Conservation (phyloP, 1,139 yeast species). For the Meyerozyma carpophila region DNA sequence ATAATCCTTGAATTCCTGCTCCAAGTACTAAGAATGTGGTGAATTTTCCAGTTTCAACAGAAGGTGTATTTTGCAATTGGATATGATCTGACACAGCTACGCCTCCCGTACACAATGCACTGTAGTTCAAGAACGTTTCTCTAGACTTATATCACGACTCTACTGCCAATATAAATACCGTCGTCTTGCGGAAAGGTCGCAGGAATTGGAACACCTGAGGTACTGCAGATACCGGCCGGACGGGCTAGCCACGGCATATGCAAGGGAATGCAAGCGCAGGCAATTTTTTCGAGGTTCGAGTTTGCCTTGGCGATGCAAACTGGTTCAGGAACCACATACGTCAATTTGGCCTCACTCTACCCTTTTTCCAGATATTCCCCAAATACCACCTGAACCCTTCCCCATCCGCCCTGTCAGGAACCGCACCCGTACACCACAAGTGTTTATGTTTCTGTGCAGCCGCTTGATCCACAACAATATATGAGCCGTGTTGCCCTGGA, state of each 20-base stretch:
- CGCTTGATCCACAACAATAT: constrained; percentile 2
- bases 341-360: no score
- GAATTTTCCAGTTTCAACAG: neutral
- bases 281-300: neutral
- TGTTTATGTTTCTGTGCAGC: constrained; percentile 3
- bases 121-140: neutral
- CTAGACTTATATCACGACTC: neutral
- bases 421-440: neutral
- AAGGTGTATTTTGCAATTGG: no score
- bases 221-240: neutral
- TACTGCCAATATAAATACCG: neutral
- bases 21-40: neutral
- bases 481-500: constrained; percentile 14
- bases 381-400: no score
- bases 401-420: no score
- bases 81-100: no score
- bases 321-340: no score
- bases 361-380: no score
- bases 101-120: no score
- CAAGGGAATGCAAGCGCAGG: neutral
- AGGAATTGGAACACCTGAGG: neutral
- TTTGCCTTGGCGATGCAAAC: no score
- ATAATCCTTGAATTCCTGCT: neutral
- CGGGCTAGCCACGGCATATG: neutral
- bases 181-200: neutral